These are phyloP conservation scores for Bothriochloa decipiens DNA, from an alignment of 176 grass and related monocot species.

Conservation along the genomic window DNA sequence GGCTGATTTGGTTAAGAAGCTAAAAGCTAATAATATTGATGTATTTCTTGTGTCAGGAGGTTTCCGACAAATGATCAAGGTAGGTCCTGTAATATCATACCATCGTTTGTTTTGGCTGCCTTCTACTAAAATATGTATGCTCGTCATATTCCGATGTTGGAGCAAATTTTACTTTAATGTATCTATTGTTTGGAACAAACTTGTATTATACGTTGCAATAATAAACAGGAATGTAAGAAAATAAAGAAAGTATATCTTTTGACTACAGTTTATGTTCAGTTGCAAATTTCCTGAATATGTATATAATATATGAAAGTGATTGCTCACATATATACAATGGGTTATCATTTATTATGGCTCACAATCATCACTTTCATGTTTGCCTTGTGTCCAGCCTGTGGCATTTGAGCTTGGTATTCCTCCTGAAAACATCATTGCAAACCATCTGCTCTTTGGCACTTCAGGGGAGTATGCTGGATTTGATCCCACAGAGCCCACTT, in stretches of 20 bases:
- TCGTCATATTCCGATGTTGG: too few relatives aligned
- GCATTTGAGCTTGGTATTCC: slow-evolving; percentile 79
- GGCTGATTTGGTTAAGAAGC: slow-evolving; percentile 66
- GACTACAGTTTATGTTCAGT: background rate
- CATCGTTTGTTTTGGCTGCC: background rate
- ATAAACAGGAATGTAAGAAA: background rate
- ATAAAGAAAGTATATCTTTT: too few relatives aligned
- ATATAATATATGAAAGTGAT: background rate
- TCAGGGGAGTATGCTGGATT: slow-evolving; percentile 84
- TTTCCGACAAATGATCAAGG: slow-evolving; percentile 94
- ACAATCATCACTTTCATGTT: background rate
- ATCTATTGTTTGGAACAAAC: background rate
- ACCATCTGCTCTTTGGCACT: slow-evolving; percentile 74
- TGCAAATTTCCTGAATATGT: background rate
- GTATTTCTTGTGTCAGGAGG: slow-evolving; percentile 94
- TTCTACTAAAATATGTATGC: too few relatives aligned
- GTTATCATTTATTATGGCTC: background rate
- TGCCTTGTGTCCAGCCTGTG: slow-evolving; percentile 65
- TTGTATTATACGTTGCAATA: background rate
- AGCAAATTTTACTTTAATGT: background rate
- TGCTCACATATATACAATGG: background rate
- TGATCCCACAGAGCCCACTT: slow-evolving; percentile 87
- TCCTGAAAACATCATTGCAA: slow-evolving; percentile 86
- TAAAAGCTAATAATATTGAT: slow-evolving; percentile 70
- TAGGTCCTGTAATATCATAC: slow-evolving; percentile 34